Percentiles rank a stretch among this genome's conserved stretches.
These are phyloP conservation scores for Pythium aphanidermatum DNA, from an alignment of 352 stramenopile genomes.

Conservation along the genomic window DNA sequence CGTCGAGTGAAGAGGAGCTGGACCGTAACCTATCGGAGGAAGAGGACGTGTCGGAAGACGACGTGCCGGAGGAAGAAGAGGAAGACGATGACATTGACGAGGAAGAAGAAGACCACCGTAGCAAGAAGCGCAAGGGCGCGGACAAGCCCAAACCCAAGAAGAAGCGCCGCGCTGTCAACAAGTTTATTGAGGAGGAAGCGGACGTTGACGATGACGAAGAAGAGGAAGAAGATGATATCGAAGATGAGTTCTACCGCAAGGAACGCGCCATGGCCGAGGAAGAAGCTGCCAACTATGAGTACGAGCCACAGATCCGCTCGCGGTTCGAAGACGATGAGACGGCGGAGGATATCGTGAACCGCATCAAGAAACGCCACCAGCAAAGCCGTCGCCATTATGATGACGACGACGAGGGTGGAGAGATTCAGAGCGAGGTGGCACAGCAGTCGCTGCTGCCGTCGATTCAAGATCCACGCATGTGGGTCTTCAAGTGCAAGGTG, in stretches of 20 bases:
- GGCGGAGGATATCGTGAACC: conserved; percentile 81
- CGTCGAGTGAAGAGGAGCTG: conserved; percentile 83
- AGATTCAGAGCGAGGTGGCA: conserved; percentile 82
- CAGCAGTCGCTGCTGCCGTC: conserved; percentile 85
- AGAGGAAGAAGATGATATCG: conserved; percentile 80
- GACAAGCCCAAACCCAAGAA: conserved; percentile 81
- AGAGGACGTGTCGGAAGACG: conserved; percentile 64
- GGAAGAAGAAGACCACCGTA: conserved; percentile 37
- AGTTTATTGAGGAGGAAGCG: conserved; percentile 87
- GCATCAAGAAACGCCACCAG: conserved; percentile 86
- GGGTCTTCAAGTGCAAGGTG: conserved; percentile 89
- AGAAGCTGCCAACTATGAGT: conserved; percentile 60
- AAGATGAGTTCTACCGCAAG: conserved; percentile 67
- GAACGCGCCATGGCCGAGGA: conserved; percentile 78
- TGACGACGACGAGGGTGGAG: conserved; percentile 76
- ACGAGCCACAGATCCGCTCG: conserved; percentile 69
- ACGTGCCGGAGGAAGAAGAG: conserved; percentile 70
- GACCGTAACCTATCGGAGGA: conserved; percentile 82
- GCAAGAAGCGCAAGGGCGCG: conserved; percentile 72
- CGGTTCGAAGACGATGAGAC: conserved; percentile 75
- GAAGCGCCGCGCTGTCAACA: conserved; percentile 73
- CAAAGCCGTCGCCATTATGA: conserved; percentile 82
- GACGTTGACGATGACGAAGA: conserved; percentile 86
- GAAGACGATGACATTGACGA: conserved; percentile 45
- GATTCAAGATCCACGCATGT: conserved; percentile 86